Conservation (phyloP, 2,329 filamentous ascomycete species). For the Biscogniauxia mediterranea region DNA sequence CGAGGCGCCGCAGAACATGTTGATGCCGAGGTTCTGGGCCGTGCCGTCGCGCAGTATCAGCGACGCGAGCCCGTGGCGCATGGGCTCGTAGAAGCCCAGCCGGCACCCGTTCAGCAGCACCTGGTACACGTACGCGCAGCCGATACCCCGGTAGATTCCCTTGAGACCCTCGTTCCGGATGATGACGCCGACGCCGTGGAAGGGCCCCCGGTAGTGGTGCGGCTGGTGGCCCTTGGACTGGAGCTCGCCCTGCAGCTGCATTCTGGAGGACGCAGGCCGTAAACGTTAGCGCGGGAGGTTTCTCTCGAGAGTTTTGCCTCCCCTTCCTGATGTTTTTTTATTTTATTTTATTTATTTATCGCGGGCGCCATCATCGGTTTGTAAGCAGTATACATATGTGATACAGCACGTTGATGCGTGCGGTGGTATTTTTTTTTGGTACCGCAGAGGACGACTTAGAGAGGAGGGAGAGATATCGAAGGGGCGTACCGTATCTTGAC, state of each 20-base stretch:
- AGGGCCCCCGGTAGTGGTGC: slow-evolving; percentile 84
- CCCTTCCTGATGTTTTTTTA: background rate
- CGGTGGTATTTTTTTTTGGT: background rate
- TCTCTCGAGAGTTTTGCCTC: background rate
- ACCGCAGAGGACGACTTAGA: background rate
- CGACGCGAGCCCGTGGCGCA: slow-evolving; percentile 69
- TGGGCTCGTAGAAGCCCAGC: slow-evolving; percentile 94
- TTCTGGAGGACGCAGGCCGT: slow-evolving; percentile 46
- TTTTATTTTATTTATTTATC: too few relatives aligned
- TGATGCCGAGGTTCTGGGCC: slow-evolving; percentile 84
- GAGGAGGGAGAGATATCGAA: background rate
- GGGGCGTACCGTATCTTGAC: slow-evolving; percentile 86
- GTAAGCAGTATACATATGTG: too few relatives aligned
- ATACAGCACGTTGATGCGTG: too few relatives aligned
- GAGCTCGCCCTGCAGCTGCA: slow-evolving; percentile 95
- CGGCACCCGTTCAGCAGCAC: slow-evolving; percentile 95
- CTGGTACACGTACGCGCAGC: slow-evolving; percentile 94
- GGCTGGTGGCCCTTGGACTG: slow-evolving; percentile 82
- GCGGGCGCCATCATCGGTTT: background rate
- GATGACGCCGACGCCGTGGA: slow-evolving; percentile 90
- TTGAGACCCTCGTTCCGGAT: slow-evolving; percentile 82
- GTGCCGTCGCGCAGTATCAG: slow-evolving; percentile 68
- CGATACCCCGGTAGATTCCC: slow-evolving; percentile 85
- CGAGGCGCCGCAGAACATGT: slow-evolving; percentile 87
- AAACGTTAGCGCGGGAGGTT: slow-evolving; percentile 3